phyloP scores from a whole-genome alignment of 2,329 filamentous ascomycete species.

The Emergomyces pasteurianus region DNA sequence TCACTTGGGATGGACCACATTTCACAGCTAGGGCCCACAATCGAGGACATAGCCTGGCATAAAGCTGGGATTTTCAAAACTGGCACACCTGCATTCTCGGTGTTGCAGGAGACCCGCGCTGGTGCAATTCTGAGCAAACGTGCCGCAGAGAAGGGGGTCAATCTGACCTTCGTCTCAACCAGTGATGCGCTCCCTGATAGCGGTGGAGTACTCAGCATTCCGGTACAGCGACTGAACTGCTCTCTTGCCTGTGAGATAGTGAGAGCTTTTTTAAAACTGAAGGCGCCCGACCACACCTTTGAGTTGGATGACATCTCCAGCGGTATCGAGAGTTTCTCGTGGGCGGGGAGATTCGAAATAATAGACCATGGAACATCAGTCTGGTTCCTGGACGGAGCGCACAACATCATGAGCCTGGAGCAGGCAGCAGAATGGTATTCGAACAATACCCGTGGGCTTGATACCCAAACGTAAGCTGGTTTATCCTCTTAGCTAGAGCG shows the following conservation, averaged over 20 bases:
- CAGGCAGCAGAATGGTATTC: slow-evolving; percentile 30
- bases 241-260: slow-evolving; percentile 20
- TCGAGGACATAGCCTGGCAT: slow-evolving; percentile 60
- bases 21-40: slow-evolving; percentile 47
- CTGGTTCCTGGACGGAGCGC: slow-evolving; percentile 35
- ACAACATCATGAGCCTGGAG: slow-evolving; percentile 31
- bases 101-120: slow-evolving; percentile 39
- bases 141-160: slow-evolving; percentile 42
- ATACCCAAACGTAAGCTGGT: slow-evolving; percentile 6
- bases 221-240: slow-evolving; percentile 22
- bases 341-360: slow-evolving; percentile 25
- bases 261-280: slow-evolving; percentile 15
- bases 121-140: slow-evolving; percentile 37
- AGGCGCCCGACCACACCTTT: slow-evolving; percentile 10
- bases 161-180: slow-evolving; percentile 32
- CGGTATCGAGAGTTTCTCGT: slow-evolving; percentile 18
- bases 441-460: slow-evolving; percentile 6
- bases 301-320: slow-evolving; percentile 14
- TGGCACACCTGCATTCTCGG: slow-evolving; percentile 46
- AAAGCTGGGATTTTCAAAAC: slow-evolving; percentile 60
- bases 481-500: neutral
- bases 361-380: slow-evolving; percentile 13
- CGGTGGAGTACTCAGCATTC: slow-evolving; percentile 13
- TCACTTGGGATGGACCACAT: slow-evolving; percentile 61
- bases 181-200: slow-evolving; percentile 10